Conservation (phyloP, 1,139 yeast species). For the Magnusiomyces paraingens region DNA sequence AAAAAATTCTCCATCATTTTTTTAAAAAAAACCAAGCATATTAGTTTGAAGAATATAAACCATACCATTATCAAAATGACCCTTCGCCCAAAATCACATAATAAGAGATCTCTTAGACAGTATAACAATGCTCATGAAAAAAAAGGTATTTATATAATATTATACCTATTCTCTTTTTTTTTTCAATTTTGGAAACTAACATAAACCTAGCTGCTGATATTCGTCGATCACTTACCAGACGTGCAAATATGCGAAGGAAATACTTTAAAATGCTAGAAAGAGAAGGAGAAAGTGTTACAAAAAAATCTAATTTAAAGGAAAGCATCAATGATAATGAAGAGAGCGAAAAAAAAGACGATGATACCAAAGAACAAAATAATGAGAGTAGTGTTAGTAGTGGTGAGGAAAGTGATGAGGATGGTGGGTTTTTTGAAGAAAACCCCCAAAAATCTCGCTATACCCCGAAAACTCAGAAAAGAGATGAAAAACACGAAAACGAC, state of each 20-base stretch:
- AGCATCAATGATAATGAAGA: constrained; percentile 20
- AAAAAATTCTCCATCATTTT: too few relatives aligned
- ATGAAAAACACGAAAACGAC: constrained; percentile 20
- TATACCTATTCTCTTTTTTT: not conserved
- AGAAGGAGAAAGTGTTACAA: constrained; percentile 43
- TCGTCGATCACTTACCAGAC: constrained; percentile 66
- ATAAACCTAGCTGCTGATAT: constrained; percentile 45
- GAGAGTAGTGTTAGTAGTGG: constrained; percentile 10
- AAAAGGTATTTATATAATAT: not conserved
- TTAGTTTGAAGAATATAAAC: too few relatives aligned
- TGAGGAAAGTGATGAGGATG: constrained; percentile 8
- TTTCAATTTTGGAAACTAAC: too few relatives aligned
- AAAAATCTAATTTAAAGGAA: constrained; percentile 16
- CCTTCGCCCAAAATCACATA: not conserved
- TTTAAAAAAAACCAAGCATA: too few relatives aligned
- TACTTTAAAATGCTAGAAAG: constrained; percentile 74
- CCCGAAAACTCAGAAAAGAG: constrained; percentile 18
- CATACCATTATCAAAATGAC: not conserved
- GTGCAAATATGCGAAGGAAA: constrained; percentile 76
- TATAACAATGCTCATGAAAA: constrained; percentile 5
- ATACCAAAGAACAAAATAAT: not conserved
- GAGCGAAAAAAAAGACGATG: constrained; percentile 20
- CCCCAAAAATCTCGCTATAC: not conserved
- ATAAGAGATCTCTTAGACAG: constrained; percentile 1
- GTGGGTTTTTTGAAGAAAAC: constrained; percentile 11